These are phyloP conservation scores for Blastomyces percursus DNA, from an alignment of 2,329 filamentous ascomycete genomes.

Conservation along the genomic window DNA sequence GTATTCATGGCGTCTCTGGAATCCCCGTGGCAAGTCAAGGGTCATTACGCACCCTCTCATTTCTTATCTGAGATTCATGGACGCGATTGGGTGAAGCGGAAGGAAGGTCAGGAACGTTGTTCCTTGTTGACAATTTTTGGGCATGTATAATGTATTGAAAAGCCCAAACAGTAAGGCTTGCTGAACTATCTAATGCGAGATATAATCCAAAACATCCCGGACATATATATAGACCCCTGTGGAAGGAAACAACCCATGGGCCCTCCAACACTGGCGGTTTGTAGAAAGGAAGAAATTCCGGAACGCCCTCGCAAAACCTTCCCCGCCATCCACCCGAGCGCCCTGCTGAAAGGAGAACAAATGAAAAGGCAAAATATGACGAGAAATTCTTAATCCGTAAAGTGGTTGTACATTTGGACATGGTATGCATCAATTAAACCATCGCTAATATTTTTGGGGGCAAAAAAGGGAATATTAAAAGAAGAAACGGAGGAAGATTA, in stretches of 20 bases:
- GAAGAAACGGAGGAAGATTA: neutral
- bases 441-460: neutral
- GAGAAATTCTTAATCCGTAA: neutral
- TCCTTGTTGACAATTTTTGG: neutral
- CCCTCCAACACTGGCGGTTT: neutral
- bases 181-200: neutral
- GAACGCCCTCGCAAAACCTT: neutral
- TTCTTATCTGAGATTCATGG: neutral
- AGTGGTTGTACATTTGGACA: neutral
- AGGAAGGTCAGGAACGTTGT: neutral
- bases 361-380: neutral
- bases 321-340: neutral
- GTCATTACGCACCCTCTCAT: neutral
- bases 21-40: neutral
- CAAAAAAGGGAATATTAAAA: neutral
- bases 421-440: neutral
- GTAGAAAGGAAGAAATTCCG: neutral
- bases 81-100: neutral
- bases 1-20: neutral
- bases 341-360: neutral
- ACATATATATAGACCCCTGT: neutral
- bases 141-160: neutral
- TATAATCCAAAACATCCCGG: neutral
- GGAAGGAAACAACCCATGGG: neutral
- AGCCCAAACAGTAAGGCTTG: neutral